phyloP scores from a whole-genome alignment of 805 yeast genomes.

The Kazachstania kunashirensis region DNA sequence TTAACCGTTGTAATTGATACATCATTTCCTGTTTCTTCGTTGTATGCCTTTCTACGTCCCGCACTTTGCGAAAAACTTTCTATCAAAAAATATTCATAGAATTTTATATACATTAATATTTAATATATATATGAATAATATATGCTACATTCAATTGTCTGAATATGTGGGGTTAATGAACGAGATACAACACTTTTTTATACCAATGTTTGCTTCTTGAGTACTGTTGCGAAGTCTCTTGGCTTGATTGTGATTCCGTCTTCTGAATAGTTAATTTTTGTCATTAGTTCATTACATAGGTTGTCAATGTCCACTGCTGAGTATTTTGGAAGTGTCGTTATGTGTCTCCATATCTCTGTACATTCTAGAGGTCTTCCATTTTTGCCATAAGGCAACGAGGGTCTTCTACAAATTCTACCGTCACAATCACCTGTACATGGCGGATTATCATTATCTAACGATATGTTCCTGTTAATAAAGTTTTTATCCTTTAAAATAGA shows the following conservation, averaged over 20 bases:
- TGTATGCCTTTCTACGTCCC: too few relatives aligned
- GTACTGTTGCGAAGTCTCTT: slow-evolving; percentile 50
- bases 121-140: too few relatives aligned
- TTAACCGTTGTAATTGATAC: too few relatives aligned
- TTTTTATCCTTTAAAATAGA: slow-evolving; percentile 4
- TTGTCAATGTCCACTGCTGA: slow-evolving; percentile 86
- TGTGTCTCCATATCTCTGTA: slow-evolving; percentile 4
- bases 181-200: too few relatives aligned
- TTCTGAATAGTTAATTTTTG: slow-evolving; percentile 85
- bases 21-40: too few relatives aligned
- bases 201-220: slow-evolving; percentile 1
- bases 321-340: slow-evolving; percentile 46
- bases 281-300: slow-evolving; percentile 70
- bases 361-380: slow-evolving; percentile 2
- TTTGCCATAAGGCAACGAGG: neutral
- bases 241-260: slow-evolving; percentile 66
- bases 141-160: too few relatives aligned
- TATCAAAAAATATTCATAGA: too few relatives aligned
- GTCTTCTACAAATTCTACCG: neutral
- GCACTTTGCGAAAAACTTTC: too few relatives aligned
- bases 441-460: neutral
- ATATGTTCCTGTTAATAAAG: neutral
- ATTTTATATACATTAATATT: too few relatives aligned
- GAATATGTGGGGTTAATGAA: too few relatives aligned
- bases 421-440: neutral